phyloP scores from a whole-genome alignment of 306 rosid species.

The Corylus americana region DNA sequence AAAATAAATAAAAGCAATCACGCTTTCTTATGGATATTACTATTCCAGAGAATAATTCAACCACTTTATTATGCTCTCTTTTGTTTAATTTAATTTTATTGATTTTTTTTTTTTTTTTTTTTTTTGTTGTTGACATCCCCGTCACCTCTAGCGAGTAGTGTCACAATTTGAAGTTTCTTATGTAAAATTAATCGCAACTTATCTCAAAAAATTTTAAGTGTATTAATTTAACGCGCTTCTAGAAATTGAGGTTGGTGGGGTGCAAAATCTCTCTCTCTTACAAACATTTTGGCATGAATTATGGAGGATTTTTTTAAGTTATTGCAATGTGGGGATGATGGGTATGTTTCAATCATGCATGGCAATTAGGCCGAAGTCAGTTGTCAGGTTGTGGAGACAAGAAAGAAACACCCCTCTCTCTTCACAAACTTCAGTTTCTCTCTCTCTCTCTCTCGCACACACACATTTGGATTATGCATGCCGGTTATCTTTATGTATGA shows the following conservation, averaged over 20 bases:
- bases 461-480: conserved; percentile 16
- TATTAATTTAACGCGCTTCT: background rate
- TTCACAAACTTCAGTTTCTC: conserved; percentile 37
- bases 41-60: conserved; percentile 43
- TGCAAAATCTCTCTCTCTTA: background rate
- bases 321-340: conserved; percentile 23
- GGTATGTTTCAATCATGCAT: conserved; percentile 54
- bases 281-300: conserved; percentile 27
- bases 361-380: conserved; percentile 42
- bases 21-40: conserved; percentile 34
- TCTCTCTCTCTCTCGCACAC: background rate
- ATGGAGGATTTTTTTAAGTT: conserved; percentile 15
- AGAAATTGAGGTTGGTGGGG: conserved; percentile 3
- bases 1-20: conserved; percentile 41
- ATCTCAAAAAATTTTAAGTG: too few relatives aligned
- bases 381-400: conserved; percentile 67
- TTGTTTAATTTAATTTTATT: background rate
- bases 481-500: conserved; percentile 10
- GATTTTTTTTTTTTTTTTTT: background rate
- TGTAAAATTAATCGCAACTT: too few relatives aligned
- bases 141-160: background rate
- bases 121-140: conserved; percentile 8
- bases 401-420: conserved; percentile 38
- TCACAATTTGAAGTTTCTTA: background rate
- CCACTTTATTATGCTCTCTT: conserved; percentile 18